A percentile compares a stretch with the other conserved stretches of the same genome.
Conservation (phyloP, 805 yeast genomes). For the Candida ulmi region DNA sequence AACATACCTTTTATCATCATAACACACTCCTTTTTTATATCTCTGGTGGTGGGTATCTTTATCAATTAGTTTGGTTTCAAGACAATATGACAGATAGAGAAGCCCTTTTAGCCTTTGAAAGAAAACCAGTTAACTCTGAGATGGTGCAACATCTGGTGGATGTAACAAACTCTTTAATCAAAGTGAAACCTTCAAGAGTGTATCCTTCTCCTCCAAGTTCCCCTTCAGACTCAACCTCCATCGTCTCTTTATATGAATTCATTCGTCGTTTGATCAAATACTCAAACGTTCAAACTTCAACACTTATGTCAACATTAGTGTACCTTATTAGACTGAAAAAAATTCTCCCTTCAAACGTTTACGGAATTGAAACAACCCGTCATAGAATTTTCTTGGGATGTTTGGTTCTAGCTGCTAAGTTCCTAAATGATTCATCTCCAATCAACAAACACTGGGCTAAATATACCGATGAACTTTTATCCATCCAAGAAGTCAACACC, state of each 20-base stretch:
- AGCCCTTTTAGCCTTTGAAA: slow-evolving; percentile 48
- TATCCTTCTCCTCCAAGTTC: slow-evolving; percentile 36
- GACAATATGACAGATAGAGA: slow-evolving; percentile 36
- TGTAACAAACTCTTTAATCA: slow-evolving; percentile 53
- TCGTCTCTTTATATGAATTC: slow-evolving; percentile 46
- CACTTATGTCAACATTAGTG: slow-evolving; percentile 87
- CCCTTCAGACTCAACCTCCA: slow-evolving; percentile 19
- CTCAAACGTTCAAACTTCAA: slow-evolving; percentile 92
- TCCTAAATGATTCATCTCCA: slow-evolving; percentile 89
- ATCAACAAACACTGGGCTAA: slow-evolving; percentile 94
- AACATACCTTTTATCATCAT: neutral
- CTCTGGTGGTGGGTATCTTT: no score
- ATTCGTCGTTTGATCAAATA: slow-evolving; percentile 67
- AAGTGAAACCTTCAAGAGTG: slow-evolving; percentile 26
- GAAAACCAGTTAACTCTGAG: slow-evolving; percentile 49
- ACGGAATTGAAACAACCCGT: slow-evolving; percentile 88
- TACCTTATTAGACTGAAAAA: slow-evolving; percentile 74
- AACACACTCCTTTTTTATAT: no score
- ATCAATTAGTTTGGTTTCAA: no score
- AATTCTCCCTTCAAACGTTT: slow-evolving; percentile 78
- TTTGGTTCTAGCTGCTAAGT: slow-evolving; percentile 86
- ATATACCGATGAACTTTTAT: slow-evolving; percentile 81
- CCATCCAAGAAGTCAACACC: slow-evolving; percentile 76
- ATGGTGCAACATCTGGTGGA: slow-evolving; percentile 55
- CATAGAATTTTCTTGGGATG: slow-evolving; percentile 91